A percentile compares a stretch with the other conserved stretches of the same genome.
phyloP scores from a whole-genome alignment of 345 rosid genomes.

The Eucalyptus urophylla region DNA sequence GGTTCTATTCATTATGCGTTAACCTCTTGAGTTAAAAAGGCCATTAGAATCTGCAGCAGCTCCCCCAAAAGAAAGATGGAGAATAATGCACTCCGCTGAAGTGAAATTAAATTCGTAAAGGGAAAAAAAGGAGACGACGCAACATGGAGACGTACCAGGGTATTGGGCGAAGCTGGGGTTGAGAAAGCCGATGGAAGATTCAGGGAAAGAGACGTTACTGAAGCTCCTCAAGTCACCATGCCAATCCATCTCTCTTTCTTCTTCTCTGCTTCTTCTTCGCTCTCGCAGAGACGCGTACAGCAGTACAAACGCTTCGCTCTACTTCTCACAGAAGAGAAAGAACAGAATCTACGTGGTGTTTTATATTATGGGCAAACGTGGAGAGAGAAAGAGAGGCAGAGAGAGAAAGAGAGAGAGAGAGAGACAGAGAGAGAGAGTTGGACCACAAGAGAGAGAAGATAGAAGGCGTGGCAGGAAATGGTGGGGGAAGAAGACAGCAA shows the following conservation, averaged over 20 bases:
- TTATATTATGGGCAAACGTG: not conserved
- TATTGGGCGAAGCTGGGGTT: conserved; percentile 44
- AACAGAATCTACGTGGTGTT: not conserved
- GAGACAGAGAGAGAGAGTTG: not conserved
- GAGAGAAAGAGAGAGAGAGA: not conserved
- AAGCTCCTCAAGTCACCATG: conserved; percentile 8
- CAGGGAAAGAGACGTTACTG: conserved; percentile 24
- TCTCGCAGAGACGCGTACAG: not conserved
- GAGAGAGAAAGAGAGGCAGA: not conserved
- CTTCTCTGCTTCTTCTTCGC: not conserved
- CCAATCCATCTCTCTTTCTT: conserved; percentile 41
- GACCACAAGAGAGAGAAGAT: not conserved
- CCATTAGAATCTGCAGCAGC: not conserved
- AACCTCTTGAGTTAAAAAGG: not conserved
- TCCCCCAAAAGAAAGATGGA: not conserved
- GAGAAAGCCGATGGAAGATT: conserved; percentile 46
- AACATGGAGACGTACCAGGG: conserved; percentile 28
- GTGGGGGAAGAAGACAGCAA: not conserved
- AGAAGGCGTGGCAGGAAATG: not conserved
- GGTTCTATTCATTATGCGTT: not conserved
- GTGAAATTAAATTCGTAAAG: not conserved
- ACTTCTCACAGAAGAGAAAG: not conserved
- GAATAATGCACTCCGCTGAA: not conserved
- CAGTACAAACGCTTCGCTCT: not conserved
- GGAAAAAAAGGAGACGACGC: not conserved